phyloP scores from a whole-genome alignment of 352 stramenopile species.

The Globisporangium polare region DNA sequence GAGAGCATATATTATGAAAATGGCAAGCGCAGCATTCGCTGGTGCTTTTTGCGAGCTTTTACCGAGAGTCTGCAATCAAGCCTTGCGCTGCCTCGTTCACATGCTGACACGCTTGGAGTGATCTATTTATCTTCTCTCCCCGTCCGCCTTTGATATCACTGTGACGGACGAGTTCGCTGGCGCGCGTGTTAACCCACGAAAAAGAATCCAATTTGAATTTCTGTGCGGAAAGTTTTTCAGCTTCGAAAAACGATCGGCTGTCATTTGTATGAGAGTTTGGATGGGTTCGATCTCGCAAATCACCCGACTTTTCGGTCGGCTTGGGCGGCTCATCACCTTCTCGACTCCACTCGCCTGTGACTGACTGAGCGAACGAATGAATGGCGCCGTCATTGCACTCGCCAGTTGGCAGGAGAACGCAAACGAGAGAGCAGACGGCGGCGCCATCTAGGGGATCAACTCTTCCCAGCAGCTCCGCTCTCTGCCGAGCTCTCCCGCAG shows the following conservation, averaged over 20 bases:
- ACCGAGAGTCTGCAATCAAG: no score
- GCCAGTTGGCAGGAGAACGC: background rate
- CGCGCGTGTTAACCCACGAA: background rate
- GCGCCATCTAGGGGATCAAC: background rate
- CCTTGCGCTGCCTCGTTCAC: no score
- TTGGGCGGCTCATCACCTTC: background rate
- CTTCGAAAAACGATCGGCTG: background rate
- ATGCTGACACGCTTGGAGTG: no score
- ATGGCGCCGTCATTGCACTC: background rate
- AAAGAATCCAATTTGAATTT: slow-evolving; percentile 1
- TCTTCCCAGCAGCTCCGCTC: background rate
- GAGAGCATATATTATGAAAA: no score
- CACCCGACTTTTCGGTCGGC: background rate
- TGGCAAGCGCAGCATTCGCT: no score
- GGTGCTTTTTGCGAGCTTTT: no score
- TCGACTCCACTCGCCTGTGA: background rate
- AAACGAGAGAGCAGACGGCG: background rate
- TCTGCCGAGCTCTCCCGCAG: background rate
- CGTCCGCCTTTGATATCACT: no score
- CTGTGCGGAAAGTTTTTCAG: background rate
- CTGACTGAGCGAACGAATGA: background rate
- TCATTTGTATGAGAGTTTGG: background rate
- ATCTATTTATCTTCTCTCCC: no score
- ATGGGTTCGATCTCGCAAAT: background rate
- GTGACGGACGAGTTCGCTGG: no score